Conservation (phyloP, 768 basidiomycete species). For the Podaxis sp. region DNA sequence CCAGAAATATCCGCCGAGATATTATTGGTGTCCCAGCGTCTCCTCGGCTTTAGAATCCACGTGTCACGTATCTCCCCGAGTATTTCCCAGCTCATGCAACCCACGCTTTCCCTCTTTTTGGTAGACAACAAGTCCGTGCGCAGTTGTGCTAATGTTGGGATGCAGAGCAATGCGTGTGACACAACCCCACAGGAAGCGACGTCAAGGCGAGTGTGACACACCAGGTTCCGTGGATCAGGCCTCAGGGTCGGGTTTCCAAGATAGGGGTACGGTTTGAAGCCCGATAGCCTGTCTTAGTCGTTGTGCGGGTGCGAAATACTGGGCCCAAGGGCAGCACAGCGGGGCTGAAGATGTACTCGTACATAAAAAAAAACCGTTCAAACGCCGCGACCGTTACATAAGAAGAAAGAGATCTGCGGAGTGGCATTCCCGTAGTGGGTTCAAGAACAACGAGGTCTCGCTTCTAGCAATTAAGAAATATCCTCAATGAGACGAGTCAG, state of each 20-base stretch:
- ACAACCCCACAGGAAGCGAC: neutral
- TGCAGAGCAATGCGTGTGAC: neutral
- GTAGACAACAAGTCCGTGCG: neutral
- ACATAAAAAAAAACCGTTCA: neutral
- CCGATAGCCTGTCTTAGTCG: neutral
- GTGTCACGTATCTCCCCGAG: neutral
- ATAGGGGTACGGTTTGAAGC: neutral
- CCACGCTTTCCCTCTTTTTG: neutral
- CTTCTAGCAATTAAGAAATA: neutral
- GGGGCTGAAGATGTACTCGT: neutral
- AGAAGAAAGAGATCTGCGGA: neutral
- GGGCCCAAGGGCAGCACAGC: neutral
- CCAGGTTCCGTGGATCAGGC: neutral
- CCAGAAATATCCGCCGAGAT: neutral
- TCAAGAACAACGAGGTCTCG: neutral
- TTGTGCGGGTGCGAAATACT: neutral
- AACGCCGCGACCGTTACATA: neutral
- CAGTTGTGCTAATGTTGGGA: neutral
- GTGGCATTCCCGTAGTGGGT: neutral
- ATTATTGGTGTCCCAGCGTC: neutral
- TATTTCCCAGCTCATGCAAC: neutral
- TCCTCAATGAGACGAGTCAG: neutral
- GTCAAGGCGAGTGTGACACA: neutral
- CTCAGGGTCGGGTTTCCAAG: neutral
- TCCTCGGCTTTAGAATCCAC: constrained; percentile 10